Evolutionary conservation across 495 filamentous ascomycete genomes (phyloP).

Genomic region (Corynascus novoguineensis): DNA sequence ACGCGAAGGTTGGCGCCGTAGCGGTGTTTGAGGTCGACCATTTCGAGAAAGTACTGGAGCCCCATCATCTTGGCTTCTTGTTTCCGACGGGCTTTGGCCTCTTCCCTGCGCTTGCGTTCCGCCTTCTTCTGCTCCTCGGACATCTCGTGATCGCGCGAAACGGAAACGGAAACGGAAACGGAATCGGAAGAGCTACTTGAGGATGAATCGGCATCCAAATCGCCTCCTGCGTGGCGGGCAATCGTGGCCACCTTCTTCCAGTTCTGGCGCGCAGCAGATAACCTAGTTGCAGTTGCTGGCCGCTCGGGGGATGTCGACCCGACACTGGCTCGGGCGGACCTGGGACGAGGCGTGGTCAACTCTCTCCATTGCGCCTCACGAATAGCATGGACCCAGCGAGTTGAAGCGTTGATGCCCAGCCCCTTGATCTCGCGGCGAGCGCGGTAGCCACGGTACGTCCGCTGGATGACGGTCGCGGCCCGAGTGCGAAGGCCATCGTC

Average conservation of each 20-base stretch:
- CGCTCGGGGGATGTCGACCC: conserved; percentile 6
- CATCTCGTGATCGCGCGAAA: conserved; percentile 21
- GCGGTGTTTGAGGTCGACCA: conserved; percentile 86
- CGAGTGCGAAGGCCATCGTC: conserved; percentile 24
- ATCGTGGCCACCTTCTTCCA: conserved; percentile 71
- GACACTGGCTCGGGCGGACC: conserved; percentile 18
- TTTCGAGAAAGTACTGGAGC: conserved; percentile 84
- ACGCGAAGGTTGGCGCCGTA: conserved; percentile 78
- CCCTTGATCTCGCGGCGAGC: conserved; percentile 60
- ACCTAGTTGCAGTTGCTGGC: neutral
- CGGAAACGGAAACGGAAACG: conserved; percentile 25
- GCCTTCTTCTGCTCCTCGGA: conserved; percentile 30
- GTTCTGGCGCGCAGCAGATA: conserved; percentile 51
- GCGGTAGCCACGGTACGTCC: conserved; percentile 66
- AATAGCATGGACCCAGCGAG: conserved; percentile 64
- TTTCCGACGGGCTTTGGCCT: conserved; percentile 42
- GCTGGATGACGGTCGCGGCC: conserved; percentile 56
- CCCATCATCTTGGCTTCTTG: conserved; percentile 74
- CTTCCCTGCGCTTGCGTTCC: conserved; percentile 36
- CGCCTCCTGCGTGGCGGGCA: conserved; percentile 62
- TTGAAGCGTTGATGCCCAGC: conserved; percentile 57
- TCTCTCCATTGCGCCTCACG: conserved; percentile 59
- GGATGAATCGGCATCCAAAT: conserved; percentile 45
- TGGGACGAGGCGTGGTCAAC: conserved; percentile 45
- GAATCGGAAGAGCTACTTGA: conserved; percentile 18